These are phyloP conservation scores for Cystoisospora suis DNA, from an alignment of 169 alveolate genomes.

Conservation along the genomic window DNA sequence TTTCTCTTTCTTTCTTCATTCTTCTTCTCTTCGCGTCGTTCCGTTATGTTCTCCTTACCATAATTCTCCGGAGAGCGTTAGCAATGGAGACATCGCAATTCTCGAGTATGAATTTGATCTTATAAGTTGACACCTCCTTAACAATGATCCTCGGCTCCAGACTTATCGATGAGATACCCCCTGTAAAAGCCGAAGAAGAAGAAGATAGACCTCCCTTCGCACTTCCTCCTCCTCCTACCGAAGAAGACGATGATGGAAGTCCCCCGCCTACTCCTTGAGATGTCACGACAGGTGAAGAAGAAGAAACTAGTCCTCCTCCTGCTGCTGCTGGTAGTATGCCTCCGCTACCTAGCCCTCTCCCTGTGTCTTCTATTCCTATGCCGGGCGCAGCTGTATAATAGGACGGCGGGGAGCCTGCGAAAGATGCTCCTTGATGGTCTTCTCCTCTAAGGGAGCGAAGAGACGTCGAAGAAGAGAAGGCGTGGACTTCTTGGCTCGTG, in stretches of 20 bases:
- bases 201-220: background rate
- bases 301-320: background rate
- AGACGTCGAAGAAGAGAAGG: no score
- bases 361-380: no score
- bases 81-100: slow-evolving; percentile 91
- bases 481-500: no score
- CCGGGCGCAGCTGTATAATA: no score
- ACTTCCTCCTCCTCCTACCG: background rate
- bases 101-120: slow-evolving; percentile 78
- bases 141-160: slow-evolving; percentile 33
- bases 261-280: background rate
- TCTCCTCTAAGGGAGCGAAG: no score
- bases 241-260: background rate
- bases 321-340: background rate
- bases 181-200: background rate
- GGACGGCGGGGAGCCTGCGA: no score
- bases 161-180: background rate
- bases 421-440: no score
- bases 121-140: background rate
- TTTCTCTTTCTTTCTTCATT: no score
- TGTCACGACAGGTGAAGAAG: background rate
- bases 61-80: slow-evolving; percentile 89
- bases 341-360: background rate
- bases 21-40: background rate
- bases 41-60: slow-evolving; percentile 57